Conservation (phyloP, 1,284 basidiomycete genomes). For the Golubevia sp. region DNA sequence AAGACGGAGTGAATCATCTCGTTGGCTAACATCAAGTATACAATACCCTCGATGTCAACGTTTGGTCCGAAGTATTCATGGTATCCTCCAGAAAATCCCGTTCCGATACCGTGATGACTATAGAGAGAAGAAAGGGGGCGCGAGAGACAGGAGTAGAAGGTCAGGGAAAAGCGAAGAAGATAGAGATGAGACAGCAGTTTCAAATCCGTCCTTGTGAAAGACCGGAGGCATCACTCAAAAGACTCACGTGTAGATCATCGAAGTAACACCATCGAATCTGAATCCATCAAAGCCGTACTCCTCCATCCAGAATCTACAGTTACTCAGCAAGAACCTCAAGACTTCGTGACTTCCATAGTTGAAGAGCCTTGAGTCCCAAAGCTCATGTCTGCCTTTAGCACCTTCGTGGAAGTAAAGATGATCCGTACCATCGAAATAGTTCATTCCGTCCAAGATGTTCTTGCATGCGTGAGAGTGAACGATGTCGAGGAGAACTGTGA, state of each 20-base stretch:
- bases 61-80: constrained; percentile 92
- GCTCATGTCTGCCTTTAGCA: constrained; percentile 83
- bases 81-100: constrained; percentile 95
- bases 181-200: neutral
- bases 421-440: constrained; percentile 93
- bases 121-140: neutral
- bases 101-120: constrained; percentile 91
- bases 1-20: constrained; percentile 81
- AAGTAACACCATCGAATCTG: constrained; percentile 96
- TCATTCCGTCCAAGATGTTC: constrained; percentile 93
- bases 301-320: constrained; percentile 92
- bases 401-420: constrained; percentile 97
- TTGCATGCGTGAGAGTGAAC: constrained; percentile 99
- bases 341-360: constrained; percentile 96
- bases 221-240: neutral
- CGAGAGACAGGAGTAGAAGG: no score
- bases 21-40: constrained; percentile 97
- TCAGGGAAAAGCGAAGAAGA: neutral
- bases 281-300: constrained; percentile 96
- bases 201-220: neutral
- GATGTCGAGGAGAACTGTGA: constrained; percentile 91
- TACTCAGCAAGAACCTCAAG: constrained; percentile 88
- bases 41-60: constrained; percentile 86
- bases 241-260: constrained; percentile 82
- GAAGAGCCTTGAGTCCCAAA: constrained; percentile 89